Base-by-base conservation (phyloP, 176 grass and related monocot genomes). In the Eragrostis nindensis region DNA sequence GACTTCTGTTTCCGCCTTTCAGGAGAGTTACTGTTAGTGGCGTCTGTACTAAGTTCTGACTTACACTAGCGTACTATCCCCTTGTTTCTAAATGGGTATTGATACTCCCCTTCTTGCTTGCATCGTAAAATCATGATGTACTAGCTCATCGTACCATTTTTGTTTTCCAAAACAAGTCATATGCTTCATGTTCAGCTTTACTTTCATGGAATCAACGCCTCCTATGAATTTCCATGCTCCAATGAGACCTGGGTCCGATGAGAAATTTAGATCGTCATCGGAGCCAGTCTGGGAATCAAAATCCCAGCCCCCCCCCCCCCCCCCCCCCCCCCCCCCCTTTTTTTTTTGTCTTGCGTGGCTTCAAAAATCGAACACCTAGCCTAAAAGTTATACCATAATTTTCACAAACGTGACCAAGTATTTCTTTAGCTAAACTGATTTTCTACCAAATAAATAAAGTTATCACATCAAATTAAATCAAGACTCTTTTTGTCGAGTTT, bases 401-500 rank as follows among this genome's bases (percentile, higher is more conserved):
- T 67, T 62, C 15, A 40, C 47, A n/a, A 62, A 67, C 11, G 40
- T 26, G 56, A 14, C 21, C 29, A 65, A 63, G 0, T 32, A 30
- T 82, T 78, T 76, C 41, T 84, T 78, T 47, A 14, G 21, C 74
- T 88, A 57, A 25, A 78, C 59, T 48, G 27, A 74, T 73, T 75
- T 79, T 29, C 30, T 75, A 74, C 30, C 4, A 48, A 88, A 45
- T 38, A 41, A 59, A 78, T 9, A 67, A 60, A 86, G 22, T 76
- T 76, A 18, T 76, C 21, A 15, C n/a, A 52, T 82, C 8, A 18
- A 36, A 76, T 80, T 60, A 66, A 80, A 83, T 79, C 68, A 94
- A 79, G 83, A 84, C 22, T 89, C 79, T 56, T 89, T 88, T 18
- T 83, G 86, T 87, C 71, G 83, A 82, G 95, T 84, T 61, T 90